Evolutionary conservation across 2,329 filamentous ascomycete genomes (phyloP).

Genomic region (Cytospora chrysosperma): DNA sequence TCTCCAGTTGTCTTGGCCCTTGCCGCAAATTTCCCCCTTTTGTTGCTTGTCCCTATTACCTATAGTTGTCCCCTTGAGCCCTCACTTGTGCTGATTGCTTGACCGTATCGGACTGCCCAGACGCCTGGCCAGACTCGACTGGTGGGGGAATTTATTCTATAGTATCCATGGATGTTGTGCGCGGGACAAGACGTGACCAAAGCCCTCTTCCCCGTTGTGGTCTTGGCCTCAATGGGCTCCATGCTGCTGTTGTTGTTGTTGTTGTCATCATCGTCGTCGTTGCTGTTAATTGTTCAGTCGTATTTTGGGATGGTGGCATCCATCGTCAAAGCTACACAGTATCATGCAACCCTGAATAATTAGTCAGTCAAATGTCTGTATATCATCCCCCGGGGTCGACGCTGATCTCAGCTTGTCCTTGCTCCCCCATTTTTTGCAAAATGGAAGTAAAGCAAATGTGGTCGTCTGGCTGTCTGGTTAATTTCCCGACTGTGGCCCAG

Average conservation of each 20-base stretch:
- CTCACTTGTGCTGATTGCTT: not conserved
- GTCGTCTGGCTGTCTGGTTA: constrained; percentile 38
- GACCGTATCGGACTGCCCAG: not conserved
- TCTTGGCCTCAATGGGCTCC: not conserved
- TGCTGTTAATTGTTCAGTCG: no score
- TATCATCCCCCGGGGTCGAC: not conserved
- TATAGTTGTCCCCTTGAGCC: no score
- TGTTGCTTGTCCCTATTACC: not conserved
- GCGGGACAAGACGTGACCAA: not conserved
- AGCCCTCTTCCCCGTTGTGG: not conserved
- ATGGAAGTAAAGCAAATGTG: no score
- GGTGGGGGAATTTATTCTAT: no score
- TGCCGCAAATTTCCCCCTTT: not conserved
- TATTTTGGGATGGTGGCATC: not conserved
- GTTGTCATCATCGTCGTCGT: no score
- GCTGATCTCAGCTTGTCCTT: constrained; percentile 9
- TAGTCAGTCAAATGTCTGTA: no score
- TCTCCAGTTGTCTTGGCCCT: not conserved
- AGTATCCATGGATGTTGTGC: not conserved
- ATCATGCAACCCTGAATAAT: no score
- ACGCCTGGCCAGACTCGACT: not conserved
- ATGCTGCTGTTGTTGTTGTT: no score
- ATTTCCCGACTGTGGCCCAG: constrained; percentile 31
- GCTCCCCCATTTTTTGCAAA: constrained; percentile 25
- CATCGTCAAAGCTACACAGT: not conserved